Base-by-base conservation (phyloP, 1,139 yeast genomes). In the Entelexis sorbosivorans region DNA sequence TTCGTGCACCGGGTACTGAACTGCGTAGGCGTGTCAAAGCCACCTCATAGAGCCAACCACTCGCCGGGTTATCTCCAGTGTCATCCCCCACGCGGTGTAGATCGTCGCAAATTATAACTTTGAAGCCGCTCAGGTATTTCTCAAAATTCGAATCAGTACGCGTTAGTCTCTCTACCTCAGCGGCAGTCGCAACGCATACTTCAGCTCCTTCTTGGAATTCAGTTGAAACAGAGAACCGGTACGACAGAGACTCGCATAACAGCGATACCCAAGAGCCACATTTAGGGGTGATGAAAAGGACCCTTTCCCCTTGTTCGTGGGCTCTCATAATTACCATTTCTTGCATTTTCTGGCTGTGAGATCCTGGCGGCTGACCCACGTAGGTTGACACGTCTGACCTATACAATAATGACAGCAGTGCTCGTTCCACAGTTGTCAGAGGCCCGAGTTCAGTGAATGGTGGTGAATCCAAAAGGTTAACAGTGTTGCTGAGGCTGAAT, bases 71-170 rank as follows among this genome's bases (percentile, higher is more conserved):
- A 10, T 5, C 5, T 7, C 11, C 28, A 22, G 39, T 8, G 14
- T 20, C 29, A 52, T 74, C 74, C 2, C 93, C 88, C 31, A 89
- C 64, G 48, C 69, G 63, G 59, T 91, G 96, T n/a, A 77, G 68
- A 61, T 87, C 91, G 64, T 87, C 96, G 48, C 79, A 78, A 49
- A 91, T 75, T 3, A 87, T 63, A 38, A 87, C 64, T 49, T 79
- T 86, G 33, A 91, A 76, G 10, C 26, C 10, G 7, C 13, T 9
- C 8, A 46, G 19, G 3, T 10, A 4, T 20, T 20, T 9, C 5
- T 6, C 40, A 4, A 28, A 19, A 3, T 44, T 43, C 17, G 44
- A 5, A 16, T 16, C 26, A 3, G 24, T 17, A 5, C 32, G 38
- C 10, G 47, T 36, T 13, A 36, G 9, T 17, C 35, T 29, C 19